Evolutionary conservation across 2,329 filamentous ascomycete species (phyloP).

Genomic region (Colletotrichum gloeosporioides): DNA sequence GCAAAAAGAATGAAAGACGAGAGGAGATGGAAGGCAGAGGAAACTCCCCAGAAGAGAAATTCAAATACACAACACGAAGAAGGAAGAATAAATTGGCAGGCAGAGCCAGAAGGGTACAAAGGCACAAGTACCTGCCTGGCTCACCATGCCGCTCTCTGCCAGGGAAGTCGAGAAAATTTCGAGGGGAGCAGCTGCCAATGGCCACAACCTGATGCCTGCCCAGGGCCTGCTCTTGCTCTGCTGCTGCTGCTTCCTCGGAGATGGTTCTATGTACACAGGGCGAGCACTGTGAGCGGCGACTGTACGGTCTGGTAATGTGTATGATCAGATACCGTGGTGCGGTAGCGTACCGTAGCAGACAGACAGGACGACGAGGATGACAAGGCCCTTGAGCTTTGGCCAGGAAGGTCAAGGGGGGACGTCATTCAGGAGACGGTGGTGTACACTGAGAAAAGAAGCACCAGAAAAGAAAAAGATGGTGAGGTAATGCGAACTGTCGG

Average conservation of each 20-base stretch:
- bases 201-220: neutral
- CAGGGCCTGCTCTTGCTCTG: neutral
- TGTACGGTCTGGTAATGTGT: neutral
- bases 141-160: neutral
- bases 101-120: neutral
- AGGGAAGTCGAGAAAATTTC: constrained; percentile 7
- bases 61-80: constrained; percentile 1
- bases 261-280: constrained; percentile 2
- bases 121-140: neutral
- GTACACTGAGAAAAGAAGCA: constrained; percentile 6
- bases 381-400: neutral
- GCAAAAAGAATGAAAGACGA: constrained; percentile 19
- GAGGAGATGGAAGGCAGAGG: neutral
- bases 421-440: constrained; percentile 13
- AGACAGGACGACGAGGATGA: neutral
- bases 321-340: neutral
- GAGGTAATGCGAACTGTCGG: constrained; percentile 19
- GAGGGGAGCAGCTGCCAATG: constrained; percentile 2
- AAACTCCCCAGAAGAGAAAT: constrained; percentile 5
- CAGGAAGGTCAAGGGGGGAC: neutral
- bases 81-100: constrained; percentile 21
- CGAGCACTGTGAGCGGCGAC: constrained; percentile 7
- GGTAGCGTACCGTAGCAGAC: neutral
- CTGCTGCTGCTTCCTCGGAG: neutral
- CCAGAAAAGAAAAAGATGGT: neutral